Base-by-base conservation (phyloP, 805 yeast species). In the Lipomyces kockii region DNA sequence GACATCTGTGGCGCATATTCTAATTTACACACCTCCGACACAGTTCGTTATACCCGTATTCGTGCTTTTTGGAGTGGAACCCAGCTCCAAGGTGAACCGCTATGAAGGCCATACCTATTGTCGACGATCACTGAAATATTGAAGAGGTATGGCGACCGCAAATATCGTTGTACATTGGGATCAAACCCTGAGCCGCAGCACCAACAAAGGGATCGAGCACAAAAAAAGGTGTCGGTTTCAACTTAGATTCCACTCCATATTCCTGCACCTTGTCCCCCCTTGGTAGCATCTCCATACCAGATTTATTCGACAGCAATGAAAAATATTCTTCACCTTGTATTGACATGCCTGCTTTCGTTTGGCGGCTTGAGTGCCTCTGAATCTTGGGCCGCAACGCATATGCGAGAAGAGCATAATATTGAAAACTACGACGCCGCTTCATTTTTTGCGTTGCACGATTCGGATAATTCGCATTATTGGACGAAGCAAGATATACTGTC, bases 401-500 rank as follows among this genome's bases (percentile, higher is more conserved):
- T 94, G 98, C 82, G 85, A 73, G 87, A 86, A 72, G 98, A 94
- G 79, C 98, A 94, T 79, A 89, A 87, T 20, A 71, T 91, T 67
- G 92, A 90, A 69, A 81, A 82, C 34, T 91, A 86, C 74, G 96
- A 90, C 69, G 83, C 96, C 0, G 86, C 83, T 54, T 83, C 89
- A 17, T 91, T 94, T 74, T 94, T 94, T 83, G 84, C 84, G 49
- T 74, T 93, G 34, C 99, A 94, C 78, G 97, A 93, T 78, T 71
- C 75, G 34, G 81, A 79, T 70, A 74, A 75, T 77, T 86, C 63
- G 80, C 85, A 73, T 80, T 82, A 75, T 82, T 85, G 76, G 92
- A 89, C 55, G 77, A 80, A 61, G 80, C 90, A 78, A 25, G 98
- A 94, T 76, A 89, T 94, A 52, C 77, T 94, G 67, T 84, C 89